Evolutionary conservation across 495 filamentous ascomycete genomes (phyloP), one percentile per base, ranked within the genome.

Genomic region (Penicillium pulvis): DNA sequence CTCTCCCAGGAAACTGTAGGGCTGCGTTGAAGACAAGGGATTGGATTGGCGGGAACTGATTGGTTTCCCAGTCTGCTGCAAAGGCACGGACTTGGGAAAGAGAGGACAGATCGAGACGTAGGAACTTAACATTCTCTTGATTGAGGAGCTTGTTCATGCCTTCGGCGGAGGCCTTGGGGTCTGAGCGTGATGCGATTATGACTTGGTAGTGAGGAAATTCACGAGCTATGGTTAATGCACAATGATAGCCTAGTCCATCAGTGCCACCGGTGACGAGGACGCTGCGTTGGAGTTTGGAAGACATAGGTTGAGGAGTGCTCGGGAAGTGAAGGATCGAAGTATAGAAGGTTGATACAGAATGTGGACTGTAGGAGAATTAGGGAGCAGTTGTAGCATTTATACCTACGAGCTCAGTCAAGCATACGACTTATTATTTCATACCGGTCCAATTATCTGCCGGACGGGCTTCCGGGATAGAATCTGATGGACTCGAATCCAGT

Each of bases 261-360:
- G 61, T 81, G 49, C 79, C 69, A 33, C 78, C 80, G 31, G 79
- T 83, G 7, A 81, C 64, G 9, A 81, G 61, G 53, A 81, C 67
- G 36, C 71, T 72, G 45, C 67, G 52, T 31, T 58, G 35, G 36
- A 58, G 58, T 10, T 51, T 55, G 26, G 23, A 17, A 4, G 55
- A 31, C 60, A 62, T 62, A 17, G 4, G n/a, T n/a, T n/a, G n/a
- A n/a, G n/a, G n/a, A n/a, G n/a, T n/a, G n/a, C n/a, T n/a, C n/a
- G n/a, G n/a, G n/a, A n/a, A n/a, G n/a, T n/a, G n/a, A n/a, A n/a
- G n/a, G n/a, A n/a, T n/a, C n/a, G n/a, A n/a, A n/a, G n/a, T n/a
- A n/a, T n/a, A n/a, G n/a, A n/a, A n/a, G n/a, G n/a, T n/a, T n/a
- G n/a, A n/a, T n/a, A n/a, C n/a, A n/a, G n/a, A n/a, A n/a, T n/a